Evolutionary conservation across 164 flowering plant species (phyloP).

Genomic region (Stephania cephalantha): DNA sequence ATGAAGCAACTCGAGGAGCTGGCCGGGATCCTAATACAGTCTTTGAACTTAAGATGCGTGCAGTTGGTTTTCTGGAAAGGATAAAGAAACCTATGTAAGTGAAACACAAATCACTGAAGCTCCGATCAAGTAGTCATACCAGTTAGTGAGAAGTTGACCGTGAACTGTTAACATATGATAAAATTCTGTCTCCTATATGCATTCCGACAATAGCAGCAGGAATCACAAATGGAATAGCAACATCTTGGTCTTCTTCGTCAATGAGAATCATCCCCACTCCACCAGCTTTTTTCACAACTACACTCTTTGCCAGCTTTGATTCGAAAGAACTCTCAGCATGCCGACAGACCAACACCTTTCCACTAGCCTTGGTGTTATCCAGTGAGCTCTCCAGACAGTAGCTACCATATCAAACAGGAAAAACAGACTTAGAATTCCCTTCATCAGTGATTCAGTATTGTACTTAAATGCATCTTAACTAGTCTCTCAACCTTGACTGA

Average conservation of each 20-base stretch:
- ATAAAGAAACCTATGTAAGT: slow-evolving; percentile 6
- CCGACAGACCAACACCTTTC: slow-evolving; percentile 64
- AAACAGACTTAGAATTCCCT: slow-evolving; percentile 11
- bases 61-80: slow-evolving; percentile 41
- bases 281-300: slow-evolving; percentile 66
- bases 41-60: slow-evolving; percentile 47
- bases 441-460: not conserved
- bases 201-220: slow-evolving; percentile 63
- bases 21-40: slow-evolving; percentile 54
- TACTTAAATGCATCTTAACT: slow-evolving; percentile 24
- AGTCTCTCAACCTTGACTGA: slow-evolving; percentile 70
- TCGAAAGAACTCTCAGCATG: slow-evolving; percentile 58
- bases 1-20: slow-evolving; percentile 67
- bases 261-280: slow-evolving; percentile 80
- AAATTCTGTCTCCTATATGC: slow-evolving; percentile 34
- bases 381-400: slow-evolving; percentile 73
- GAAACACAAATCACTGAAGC: not conserved
- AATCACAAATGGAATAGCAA: slow-evolving; percentile 64
- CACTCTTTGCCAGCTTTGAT: slow-evolving; percentile 57
- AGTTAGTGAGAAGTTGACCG: slow-evolving; percentile 31
- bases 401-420: slow-evolving; percentile 27
- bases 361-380: slow-evolving; percentile 49
- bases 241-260: slow-evolving; percentile 58
- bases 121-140: not conserved
- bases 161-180: slow-evolving; percentile 52